Evolutionary conservation across 352 stramenopile species (phyloP).

Genomic region (Globisporangium nunn): DNA sequence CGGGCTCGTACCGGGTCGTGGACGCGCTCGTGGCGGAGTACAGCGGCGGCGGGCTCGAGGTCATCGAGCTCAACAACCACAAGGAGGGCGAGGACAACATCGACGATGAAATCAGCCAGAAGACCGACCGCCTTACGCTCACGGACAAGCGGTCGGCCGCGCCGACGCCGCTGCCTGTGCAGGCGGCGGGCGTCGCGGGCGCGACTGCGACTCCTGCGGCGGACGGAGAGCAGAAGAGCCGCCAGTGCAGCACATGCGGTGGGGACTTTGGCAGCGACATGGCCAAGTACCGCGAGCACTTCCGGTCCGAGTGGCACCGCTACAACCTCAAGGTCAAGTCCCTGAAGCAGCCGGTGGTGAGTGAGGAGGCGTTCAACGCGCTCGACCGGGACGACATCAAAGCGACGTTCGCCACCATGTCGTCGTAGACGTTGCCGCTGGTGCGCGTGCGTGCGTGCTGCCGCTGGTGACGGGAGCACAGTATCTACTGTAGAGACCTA

Average conservation of each 20-base stretch:
- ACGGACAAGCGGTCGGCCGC: slow-evolving; percentile 14
- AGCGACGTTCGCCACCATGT: slow-evolving; percentile 59
- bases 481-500: not conserved
- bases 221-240: slow-evolving; percentile 31
- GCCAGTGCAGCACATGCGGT: slow-evolving; percentile 90
- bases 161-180: slow-evolving; percentile 7
- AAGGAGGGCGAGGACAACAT: slow-evolving; percentile 89
- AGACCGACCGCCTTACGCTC: slow-evolving; percentile 66
- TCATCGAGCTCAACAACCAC: slow-evolving; percentile 91
- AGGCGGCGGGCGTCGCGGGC: not conserved
- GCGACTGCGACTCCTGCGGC: slow-evolving; percentile 4
- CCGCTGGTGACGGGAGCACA: not conserved
- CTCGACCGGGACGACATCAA: slow-evolving; percentile 55
- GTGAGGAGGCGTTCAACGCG: slow-evolving; percentile 47
- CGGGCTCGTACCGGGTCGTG: slow-evolving; percentile 67
- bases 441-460: not conserved
- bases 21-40: slow-evolving; percentile 65
- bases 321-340: slow-evolving; percentile 97
- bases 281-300: slow-evolving; percentile 89
- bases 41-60: slow-evolving; percentile 76
- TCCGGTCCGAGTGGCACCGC: slow-evolving; percentile 94
- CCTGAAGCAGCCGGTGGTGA: slow-evolving; percentile 75
- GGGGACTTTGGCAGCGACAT: slow-evolving; percentile 85
- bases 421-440: slow-evolving; percentile 19
- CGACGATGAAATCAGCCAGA: slow-evolving; percentile 88